phyloP scores from a whole-genome alignment of 73 alveolate species.

The Effrenium voratum region DNA sequence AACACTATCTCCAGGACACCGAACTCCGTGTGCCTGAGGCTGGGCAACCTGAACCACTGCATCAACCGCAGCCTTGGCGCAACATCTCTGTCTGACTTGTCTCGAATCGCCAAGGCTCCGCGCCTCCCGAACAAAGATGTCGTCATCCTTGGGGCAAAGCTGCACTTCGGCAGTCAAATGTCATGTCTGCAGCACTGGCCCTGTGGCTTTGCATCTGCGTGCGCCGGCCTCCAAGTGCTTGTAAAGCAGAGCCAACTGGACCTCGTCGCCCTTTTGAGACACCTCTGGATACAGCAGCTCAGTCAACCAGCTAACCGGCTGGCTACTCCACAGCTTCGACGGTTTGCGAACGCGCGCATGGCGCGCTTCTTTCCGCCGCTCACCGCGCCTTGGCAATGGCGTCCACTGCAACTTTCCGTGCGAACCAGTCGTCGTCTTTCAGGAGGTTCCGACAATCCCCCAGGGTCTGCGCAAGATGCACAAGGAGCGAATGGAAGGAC shows the following conservation, averaged over 20 bases:
- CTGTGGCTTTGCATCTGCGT: neutral
- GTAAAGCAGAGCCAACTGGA: slow-evolving; percentile 22
- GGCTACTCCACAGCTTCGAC: neutral
- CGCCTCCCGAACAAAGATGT: slow-evolving; percentile 71
- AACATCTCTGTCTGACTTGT: neutral
- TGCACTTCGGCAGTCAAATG: neutral
- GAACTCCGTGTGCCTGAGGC: neutral
- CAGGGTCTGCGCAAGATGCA: too few relatives aligned
- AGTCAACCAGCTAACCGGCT: neutral
- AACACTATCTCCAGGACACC: neutral
- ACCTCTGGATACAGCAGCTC: neutral
- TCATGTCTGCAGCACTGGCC: too few relatives aligned
- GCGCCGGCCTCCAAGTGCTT: slow-evolving; percentile 15
- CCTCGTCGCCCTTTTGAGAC: slow-evolving; percentile 21
- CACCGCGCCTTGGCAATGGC: neutral
- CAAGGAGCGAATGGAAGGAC: too few relatives aligned
- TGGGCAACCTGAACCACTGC: slow-evolving; percentile 47
- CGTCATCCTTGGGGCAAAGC: slow-evolving; percentile 8
- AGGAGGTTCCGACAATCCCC: slow-evolving; percentile 51
- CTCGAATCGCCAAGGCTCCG: neutral
- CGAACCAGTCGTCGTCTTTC: slow-evolving; percentile 81
- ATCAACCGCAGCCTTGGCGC: slow-evolving; percentile 58
- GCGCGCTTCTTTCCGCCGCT: neutral
- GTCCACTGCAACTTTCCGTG: slow-evolving; percentile 57
- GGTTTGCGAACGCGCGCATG: neutral